Percentiles rank a stretch among this genome's conserved stretches.
phyloP scores from a whole-genome alignment of 345 rosid genomes.

The Acer saccharum region DNA sequence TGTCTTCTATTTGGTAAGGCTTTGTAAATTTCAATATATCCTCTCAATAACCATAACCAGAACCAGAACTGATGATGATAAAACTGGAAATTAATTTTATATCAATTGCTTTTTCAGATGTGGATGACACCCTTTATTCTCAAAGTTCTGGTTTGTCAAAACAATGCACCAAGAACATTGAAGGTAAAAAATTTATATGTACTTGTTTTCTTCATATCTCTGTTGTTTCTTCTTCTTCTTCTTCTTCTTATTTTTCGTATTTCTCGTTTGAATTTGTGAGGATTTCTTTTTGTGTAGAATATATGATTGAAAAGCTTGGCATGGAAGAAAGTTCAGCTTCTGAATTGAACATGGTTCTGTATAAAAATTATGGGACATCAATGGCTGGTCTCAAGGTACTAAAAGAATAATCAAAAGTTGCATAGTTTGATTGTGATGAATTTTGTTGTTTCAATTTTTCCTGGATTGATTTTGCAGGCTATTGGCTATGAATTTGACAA shows the following conservation, averaged over 20 bases:
- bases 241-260: neutral
- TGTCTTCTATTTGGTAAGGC: constrained; percentile 81
- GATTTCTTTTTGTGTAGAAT: constrained; percentile 44
- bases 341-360: constrained; percentile 58
- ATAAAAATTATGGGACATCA: constrained; percentile 79
- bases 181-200: constrained; percentile 38
- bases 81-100: neutral
- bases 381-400: constrained; percentile 93
- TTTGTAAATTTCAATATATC: neutral
- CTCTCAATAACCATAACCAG: neutral
- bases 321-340: constrained; percentile 56
- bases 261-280: neutral
- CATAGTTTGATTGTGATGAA: neutral
- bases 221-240: neutral
- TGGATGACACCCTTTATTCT: constrained; percentile 79
- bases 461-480: constrained; percentile 49
- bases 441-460: neutral
- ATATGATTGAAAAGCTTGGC: constrained; percentile 69
- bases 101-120: constrained; percentile 36
- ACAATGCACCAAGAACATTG: constrained; percentile 52
- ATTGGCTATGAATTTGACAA: constrained; percentile 77
- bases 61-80: neutral
- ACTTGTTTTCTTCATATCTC: neutral
- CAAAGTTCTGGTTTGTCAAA: constrained; percentile 57
- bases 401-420: neutral